phyloP scores from a whole-genome alignment of 352 stramenopile genomes.

The Phytophthora quininea region DNA sequence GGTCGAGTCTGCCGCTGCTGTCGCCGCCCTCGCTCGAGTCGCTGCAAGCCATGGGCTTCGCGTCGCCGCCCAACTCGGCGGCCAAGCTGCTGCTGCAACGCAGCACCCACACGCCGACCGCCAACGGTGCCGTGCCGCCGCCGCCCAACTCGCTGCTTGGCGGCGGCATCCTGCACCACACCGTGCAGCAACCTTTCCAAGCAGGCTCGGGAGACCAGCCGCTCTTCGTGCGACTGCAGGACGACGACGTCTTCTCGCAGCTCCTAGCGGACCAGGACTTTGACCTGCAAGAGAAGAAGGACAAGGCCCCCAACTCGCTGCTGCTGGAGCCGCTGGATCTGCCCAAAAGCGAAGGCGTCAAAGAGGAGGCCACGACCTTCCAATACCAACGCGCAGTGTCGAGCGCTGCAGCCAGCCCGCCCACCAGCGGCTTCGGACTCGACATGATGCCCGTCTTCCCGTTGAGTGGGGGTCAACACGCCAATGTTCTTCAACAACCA shows the following conservation, averaged over 20 bases:
- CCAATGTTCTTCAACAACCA: slow-evolving; percentile 8
- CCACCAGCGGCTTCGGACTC: slow-evolving; percentile 16
- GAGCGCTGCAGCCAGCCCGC: no score
- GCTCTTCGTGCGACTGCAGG: slow-evolving; percentile 36
- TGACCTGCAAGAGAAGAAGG: slow-evolving; percentile 39
- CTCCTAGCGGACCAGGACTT: slow-evolving; percentile 58
- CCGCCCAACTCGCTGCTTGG: slow-evolving; percentile 42
- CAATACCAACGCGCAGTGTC: no score
- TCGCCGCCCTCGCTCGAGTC: slow-evolving; percentile 18
- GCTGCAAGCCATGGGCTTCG: slow-evolving; percentile 29
- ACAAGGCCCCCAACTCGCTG: slow-evolving; percentile 33
- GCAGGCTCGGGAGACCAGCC: slow-evolving; percentile 26
- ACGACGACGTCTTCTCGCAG: slow-evolving; percentile 55
- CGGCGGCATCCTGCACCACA: slow-evolving; percentile 40
- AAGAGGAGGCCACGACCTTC: slow-evolving; percentile 21
- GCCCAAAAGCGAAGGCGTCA: slow-evolving; percentile 23
- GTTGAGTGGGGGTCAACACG: slow-evolving; percentile 12
- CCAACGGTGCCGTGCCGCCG: slow-evolving; percentile 23
- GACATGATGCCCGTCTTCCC: slow-evolving; percentile 45
- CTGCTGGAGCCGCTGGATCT: slow-evolving; percentile 48
- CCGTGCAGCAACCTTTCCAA: slow-evolving; percentile 27
- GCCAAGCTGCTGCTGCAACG: slow-evolving; percentile 16
- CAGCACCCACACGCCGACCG: neutral
- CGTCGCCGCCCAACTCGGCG: slow-evolving; percentile 10
- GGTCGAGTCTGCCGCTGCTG: slow-evolving; percentile 28